Conservation (phyloP, 495 filamentous ascomycete genomes). For the Aspergillus wentii region DNA sequence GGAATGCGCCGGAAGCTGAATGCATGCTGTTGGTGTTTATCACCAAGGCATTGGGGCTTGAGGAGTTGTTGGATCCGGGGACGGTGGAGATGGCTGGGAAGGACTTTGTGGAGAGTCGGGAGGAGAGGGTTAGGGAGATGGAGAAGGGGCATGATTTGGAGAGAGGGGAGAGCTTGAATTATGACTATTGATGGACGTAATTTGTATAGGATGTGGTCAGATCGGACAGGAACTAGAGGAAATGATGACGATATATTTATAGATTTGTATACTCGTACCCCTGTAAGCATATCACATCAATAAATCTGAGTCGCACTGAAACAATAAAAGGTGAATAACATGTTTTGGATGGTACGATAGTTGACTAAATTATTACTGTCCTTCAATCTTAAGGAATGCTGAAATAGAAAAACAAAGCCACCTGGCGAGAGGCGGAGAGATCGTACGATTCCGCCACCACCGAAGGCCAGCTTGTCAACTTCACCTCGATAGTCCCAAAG, state of each 20-base stretch:
- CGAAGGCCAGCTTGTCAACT: conserved; percentile 31
- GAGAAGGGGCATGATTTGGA: conserved; percentile 21
- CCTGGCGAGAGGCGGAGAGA: no score
- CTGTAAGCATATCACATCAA: no score
- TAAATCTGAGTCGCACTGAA: no score
- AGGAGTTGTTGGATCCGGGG: conserved; percentile 22
- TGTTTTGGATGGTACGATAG: no score
- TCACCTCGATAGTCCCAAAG: no score
- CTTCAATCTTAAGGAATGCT: no score
- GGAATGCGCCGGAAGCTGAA: conserved; percentile 27
- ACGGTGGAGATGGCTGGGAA: conserved; percentile 22
- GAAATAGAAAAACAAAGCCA: no score
- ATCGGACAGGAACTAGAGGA: no score
- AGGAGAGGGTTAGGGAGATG: conserved; percentile 28
- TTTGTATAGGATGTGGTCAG: not conserved
- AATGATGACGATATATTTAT: not conserved
- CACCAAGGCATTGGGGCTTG: conserved; percentile 14
- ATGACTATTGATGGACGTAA: not conserved
- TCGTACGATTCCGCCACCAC: conserved; percentile 19
- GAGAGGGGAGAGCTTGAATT: conserved; percentile 14
- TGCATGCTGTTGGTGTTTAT: conserved; percentile 31
- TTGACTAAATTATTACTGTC: no score
- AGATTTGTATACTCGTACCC: not conserved
- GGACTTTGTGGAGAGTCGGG: conserved; percentile 25
- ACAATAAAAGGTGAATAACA: no score